Conservation (phyloP, 202 grass and related monocot genomes). For the Elaeis oleifera region DNA sequence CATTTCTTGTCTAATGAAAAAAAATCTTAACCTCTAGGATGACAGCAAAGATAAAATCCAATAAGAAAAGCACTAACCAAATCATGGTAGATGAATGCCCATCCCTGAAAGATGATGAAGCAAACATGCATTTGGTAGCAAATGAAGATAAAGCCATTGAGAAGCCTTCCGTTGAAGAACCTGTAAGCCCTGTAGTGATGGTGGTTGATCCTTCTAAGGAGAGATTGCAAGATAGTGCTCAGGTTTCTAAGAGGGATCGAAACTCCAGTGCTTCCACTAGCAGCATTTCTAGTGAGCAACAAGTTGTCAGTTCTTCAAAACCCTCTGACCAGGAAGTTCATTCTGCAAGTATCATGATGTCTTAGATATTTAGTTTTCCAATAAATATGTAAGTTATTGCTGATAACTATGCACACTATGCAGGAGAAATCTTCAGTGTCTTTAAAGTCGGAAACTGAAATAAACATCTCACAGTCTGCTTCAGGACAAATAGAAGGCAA, state of each 20-base stretch:
- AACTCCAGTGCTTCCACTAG: too few relatives aligned
- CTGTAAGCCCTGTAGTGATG: too few relatives aligned
- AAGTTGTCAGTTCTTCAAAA: too few relatives aligned
- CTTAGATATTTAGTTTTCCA: too few relatives aligned
- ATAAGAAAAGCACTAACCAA: background rate
- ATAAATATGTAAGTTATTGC: too few relatives aligned
- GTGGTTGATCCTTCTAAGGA: too few relatives aligned
- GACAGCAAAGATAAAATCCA: background rate
- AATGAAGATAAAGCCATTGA: too few relatives aligned
- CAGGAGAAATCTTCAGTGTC: slow-evolving; percentile 34
- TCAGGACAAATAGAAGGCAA: slow-evolving; percentile 16
- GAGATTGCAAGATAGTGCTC: too few relatives aligned
- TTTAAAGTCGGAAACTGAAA: slow-evolving; percentile 20
- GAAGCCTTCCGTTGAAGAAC: too few relatives aligned
- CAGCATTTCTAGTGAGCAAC: too few relatives aligned
- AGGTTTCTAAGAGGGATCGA: too few relatives aligned
- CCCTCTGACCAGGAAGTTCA: slow-evolving; percentile 5
- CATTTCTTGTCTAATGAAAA: background rate
- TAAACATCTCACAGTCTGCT: slow-evolving; percentile 23
- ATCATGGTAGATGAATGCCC: slow-evolving; percentile 4
- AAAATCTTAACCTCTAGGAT: background rate
- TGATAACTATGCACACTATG: background rate
- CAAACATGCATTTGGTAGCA: too few relatives aligned
- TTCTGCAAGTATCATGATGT: slow-evolving; percentile 19
- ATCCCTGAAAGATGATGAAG: background rate